Base-by-base conservation (phyloP, 208 protist species). In the Acanthamoeba royreba region DNA sequence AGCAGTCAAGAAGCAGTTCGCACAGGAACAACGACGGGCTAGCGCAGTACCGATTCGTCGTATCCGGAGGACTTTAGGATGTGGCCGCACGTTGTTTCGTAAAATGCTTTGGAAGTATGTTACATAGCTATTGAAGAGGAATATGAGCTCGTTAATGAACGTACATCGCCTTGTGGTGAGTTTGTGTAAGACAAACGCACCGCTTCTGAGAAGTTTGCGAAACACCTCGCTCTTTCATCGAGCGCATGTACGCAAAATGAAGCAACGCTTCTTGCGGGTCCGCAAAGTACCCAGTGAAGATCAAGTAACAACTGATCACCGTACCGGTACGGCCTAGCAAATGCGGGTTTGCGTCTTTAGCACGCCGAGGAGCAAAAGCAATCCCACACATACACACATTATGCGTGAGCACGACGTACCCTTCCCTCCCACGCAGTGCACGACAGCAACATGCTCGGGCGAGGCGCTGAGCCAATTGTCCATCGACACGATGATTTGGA, bases 191-290 rank as follows among this genome's bases (percentile, higher is more conserved):
- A 0, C 8, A 53, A 35, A 72, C 28, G 17, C 19, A 94, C 93
- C 93, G 42, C 22, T 83, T 92, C 52, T 96, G 95, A 17, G 95
- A 95, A 17, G 93, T 91, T 92, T 96, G 95, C 0, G 93, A 94
- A n/a, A 96, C 95, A 77, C 95, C 95, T 28, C 91, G 83, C 25
- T 94, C 52, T 5, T 86, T 94, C 25, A 86, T 55, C 47, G 92
- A 94, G 33, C 95, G 55, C n/a, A 87, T 55, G 11, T 77, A 43
- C 11, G 93, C 95, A 94, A 96, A 96, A 52, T 94, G 91, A 9
- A 66, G 19, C 28, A 94, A 40, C 3, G 93, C 49, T 2, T 89
- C 61, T 1, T 94, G 77, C 35, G 94, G 93, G 19, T 52, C 61
- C n/a, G 49, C 47, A 81, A 94, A 96, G n/a, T 92, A 33, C 38